Evolutionary conservation across 345 rosid genomes (phyloP).

Genomic region (Salix koriyanagi): DNA sequence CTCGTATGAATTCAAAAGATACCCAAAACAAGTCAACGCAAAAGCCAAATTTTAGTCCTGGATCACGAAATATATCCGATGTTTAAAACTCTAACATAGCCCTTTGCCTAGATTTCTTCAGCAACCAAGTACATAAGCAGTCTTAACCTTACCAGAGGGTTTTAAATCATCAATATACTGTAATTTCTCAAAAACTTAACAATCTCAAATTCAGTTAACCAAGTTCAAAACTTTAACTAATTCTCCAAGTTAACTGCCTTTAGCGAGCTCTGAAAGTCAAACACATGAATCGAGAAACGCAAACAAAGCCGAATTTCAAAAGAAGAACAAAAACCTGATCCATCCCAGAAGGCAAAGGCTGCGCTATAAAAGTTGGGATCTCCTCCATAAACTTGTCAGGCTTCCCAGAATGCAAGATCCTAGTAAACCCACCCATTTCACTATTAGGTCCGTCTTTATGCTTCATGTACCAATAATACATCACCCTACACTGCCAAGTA

Average conservation of each 20-base stretch:
- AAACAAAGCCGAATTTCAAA: neutral
- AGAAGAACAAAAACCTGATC: slow-evolving; percentile 60
- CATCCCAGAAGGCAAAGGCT: slow-evolving; percentile 84
- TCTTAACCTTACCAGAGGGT: too few relatives aligned
- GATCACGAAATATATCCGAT: neutral
- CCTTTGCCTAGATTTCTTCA: too few relatives aligned
- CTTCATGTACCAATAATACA: slow-evolving; percentile 97
- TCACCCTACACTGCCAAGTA: slow-evolving; percentile 94
- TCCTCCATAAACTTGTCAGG: slow-evolving; percentile 82
- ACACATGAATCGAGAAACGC: neutral
- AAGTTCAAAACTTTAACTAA: neutral
- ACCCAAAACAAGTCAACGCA: too few relatives aligned
- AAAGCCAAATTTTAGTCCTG: neutral
- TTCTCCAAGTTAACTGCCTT: neutral
- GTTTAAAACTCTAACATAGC: neutral
- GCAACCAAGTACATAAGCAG: too few relatives aligned
- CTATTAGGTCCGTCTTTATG: slow-evolving; percentile 54
- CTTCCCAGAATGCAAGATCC: slow-evolving; percentile 93
- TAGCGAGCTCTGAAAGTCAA: neutral
- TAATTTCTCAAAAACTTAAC: neutral
- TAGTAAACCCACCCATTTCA: slow-evolving; percentile 91
- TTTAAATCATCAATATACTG: neutral
- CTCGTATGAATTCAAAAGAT: too few relatives aligned
- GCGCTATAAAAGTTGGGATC: slow-evolving; percentile 95
- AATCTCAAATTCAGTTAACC: neutral